phyloP scores from a whole-genome alignment of 2,329 filamentous ascomycete genomes.

The Paecilomyces sp. region DNA sequence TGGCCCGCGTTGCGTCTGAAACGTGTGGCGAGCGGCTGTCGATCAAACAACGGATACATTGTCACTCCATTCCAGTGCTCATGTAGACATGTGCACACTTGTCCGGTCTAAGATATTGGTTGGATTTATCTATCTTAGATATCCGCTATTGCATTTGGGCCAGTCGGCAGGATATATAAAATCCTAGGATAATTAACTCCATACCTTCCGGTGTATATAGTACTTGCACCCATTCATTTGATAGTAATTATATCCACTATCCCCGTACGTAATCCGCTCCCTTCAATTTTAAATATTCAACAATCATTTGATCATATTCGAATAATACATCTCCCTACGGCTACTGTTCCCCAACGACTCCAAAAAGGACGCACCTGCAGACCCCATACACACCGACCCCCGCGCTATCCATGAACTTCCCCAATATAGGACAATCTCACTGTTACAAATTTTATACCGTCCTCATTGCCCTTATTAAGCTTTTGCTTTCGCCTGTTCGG shows the following conservation, averaged over 20 bases:
- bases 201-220: background rate
- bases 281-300: background rate
- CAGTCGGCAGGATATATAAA: too few relatives aligned
- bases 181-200: too few relatives aligned
- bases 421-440: conserved; percentile 1
- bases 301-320: background rate
- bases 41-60: background rate
- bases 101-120: too few relatives aligned
- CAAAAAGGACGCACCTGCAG: background rate
- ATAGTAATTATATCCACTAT: background rate
- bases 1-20: background rate
- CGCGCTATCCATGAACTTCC: conserved; percentile 2
- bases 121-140: too few relatives aligned
- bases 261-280: background rate
- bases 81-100: background rate
- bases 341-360: background rate
- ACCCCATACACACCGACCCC: background rate
- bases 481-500: conserved; percentile 17
- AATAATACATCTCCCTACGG: background rate
- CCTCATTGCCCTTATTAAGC: conserved; percentile 10
- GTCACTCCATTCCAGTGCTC: conserved; percentile 2
- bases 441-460: background rate
- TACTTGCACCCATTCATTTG: background rate
- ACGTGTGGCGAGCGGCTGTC: background rate
- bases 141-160: too few relatives aligned